These are phyloP conservation scores for Jamesozyma spencerorum DNA, from an alignment of 805 yeast species.

Conservation along the genomic window DNA sequence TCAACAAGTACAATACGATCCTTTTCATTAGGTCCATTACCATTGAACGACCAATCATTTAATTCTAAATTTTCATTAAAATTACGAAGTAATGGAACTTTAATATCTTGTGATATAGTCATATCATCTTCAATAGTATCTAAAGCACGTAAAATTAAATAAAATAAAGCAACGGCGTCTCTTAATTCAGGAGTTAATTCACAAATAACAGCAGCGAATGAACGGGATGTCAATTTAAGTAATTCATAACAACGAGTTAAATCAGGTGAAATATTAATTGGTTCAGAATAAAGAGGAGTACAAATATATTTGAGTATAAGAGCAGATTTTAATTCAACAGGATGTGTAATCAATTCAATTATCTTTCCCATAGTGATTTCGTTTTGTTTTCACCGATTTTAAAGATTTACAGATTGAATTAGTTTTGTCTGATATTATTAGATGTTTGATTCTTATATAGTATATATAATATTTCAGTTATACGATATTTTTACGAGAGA, in stretches of 20 bases:
- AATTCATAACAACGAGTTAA: constrained; percentile 59
- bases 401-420: too few relatives aligned
- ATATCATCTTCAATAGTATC: constrained; percentile 96
- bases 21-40: constrained; percentile 63
- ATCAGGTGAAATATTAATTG: constrained; percentile 33
- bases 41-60: constrained; percentile 74
- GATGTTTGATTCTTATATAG: not conserved
- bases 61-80: constrained; percentile 57
- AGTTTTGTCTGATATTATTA: too few relatives aligned
- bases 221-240: constrained; percentile 66
- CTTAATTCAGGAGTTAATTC: constrained; percentile 87
- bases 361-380: constrained; percentile 46
- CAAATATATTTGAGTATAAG: constrained; percentile 52
- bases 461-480: not conserved
- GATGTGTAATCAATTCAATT: constrained; percentile 53
- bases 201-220: constrained; percentile 87
- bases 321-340: constrained; percentile 61
- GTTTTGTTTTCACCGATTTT: too few relatives aligned
- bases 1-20: constrained; percentile 77
- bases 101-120: constrained; percentile 63
- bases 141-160: constrained; percentile 76
- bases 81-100: constrained; percentile 61
- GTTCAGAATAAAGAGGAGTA: constrained; percentile 42
- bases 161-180: constrained; percentile 73
- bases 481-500: not conserved